Evolutionary conservation across 768 basidiomycete species (phyloP).

Genomic region (Leccinum uliginosum): DNA sequence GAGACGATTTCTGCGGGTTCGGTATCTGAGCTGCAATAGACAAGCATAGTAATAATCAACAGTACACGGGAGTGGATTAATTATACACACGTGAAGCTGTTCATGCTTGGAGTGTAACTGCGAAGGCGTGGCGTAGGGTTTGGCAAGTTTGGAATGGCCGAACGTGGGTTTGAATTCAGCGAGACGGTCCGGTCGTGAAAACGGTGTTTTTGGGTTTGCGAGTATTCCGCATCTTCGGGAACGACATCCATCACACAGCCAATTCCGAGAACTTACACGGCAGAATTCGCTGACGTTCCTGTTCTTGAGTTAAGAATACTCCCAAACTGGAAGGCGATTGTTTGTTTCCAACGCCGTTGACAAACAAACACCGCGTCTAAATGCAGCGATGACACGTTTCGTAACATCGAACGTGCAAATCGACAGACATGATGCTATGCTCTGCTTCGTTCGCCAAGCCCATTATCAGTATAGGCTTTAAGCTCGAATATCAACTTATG

Average conservation of each 20-base stretch:
- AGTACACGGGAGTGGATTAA: not conserved
- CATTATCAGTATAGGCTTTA: too few species aligned
- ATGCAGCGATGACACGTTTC: too few species aligned
- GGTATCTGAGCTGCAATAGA: slow-evolving; percentile 15
- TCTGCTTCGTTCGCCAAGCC: too few species aligned
- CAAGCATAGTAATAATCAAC: not conserved
- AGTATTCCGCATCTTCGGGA: slow-evolving; percentile 8
- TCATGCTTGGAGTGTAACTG: slow-evolving; percentile 12
- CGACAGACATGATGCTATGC: too few species aligned
- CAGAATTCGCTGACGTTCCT: not conserved
- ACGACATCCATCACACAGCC: slow-evolving; percentile 15
- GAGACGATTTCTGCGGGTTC: slow-evolving; percentile 50
- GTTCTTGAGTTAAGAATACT: not conserved
- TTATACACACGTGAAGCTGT: slow-evolving; percentile 14
- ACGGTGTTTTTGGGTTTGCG: not conserved
- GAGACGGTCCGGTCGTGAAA: slow-evolving; percentile 14
- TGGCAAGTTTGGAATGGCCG: slow-evolving; percentile 3
- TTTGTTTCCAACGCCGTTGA: slow-evolving; percentile 16
- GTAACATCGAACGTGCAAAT: too few species aligned
- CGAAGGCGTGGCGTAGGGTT: slow-evolving; percentile 15
- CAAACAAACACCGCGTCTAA: not conserved
- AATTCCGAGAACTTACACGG: not conserved
- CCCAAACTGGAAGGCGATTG: slow-evolving; percentile 12
- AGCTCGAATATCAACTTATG: not conserved
- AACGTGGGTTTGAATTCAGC: slow-evolving; percentile 7